Evolutionary conservation across 441 rosid species (phyloP).

Genomic region (Bocquillonia castaneifolia): DNA sequence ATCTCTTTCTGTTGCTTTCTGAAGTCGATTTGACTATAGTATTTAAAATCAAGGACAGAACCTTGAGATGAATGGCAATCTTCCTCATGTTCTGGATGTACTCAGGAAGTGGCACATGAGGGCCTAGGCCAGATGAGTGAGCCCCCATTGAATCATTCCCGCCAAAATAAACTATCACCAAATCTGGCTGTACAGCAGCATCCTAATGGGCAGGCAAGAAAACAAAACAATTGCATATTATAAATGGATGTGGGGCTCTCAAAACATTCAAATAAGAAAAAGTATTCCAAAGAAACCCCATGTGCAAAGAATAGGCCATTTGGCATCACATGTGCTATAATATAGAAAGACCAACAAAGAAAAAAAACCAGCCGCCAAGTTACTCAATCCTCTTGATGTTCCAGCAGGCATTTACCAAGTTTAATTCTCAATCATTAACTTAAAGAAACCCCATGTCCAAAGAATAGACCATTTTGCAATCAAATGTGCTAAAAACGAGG

Average conservation of each 20-base stretch:
- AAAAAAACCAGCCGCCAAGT: background rate
- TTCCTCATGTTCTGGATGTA: constrained; percentile 81
- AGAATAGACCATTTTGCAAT: too few species aligned
- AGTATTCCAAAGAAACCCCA: background rate
- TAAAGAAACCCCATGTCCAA: too few species aligned
- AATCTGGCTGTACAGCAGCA: constrained; percentile 60
- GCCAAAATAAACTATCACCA: constrained; percentile 87
- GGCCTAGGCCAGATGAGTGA: constrained; percentile 82
- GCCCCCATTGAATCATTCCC: constrained; percentile 95
- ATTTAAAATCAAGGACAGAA: constrained; percentile 23
- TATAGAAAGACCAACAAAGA: background rate
- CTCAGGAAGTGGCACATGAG: constrained; percentile 79
- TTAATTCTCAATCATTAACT: background rate
- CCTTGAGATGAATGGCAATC: constrained; percentile 75
- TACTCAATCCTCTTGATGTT: background rate
- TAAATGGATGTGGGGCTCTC: background rate
- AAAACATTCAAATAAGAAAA: background rate
- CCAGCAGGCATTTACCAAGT: background rate
- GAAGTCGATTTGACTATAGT: background rate
- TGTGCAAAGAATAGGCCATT: background rate
- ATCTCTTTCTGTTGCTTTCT: background rate
- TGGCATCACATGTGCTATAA: background rate
- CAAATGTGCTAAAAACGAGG: too few species aligned
- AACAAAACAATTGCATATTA: background rate
- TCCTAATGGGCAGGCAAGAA: constrained; percentile 38